Base-by-base conservation (phyloP, 352 stramenopile genomes). In the Globisporangium canariense region DNA sequence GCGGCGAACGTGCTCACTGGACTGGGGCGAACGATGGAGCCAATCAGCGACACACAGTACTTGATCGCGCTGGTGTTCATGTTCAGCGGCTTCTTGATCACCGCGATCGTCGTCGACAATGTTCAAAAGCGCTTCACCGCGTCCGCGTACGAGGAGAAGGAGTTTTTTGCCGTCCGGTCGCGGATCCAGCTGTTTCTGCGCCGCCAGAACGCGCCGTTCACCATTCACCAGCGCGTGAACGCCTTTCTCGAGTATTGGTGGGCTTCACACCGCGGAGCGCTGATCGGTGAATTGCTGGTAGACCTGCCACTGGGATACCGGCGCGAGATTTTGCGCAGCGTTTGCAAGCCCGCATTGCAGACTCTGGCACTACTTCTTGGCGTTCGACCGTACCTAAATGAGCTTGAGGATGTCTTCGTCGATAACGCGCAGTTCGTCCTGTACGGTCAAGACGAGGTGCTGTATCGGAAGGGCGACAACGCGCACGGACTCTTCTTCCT, bases 191-290 rank as follows among this genome's bases (percentile, higher is more conserved):
- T 81, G 4, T 81, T 83, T 66, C 59, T 83, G 50, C 68, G 71
- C 13, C 70, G 75, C 2, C 76, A 83, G 62, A 69, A 78, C 4
- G 73, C 76, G 3, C 74, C 76, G 13, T 64, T 76, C 14, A 51
- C 62, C 13, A 74, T 83, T 51, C 73, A 75, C n/a, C 76, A 75
- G 36, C 76, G 76, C 11, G 76, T 83, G 3, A 79, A 72, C 38
- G 65, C 71, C 36, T 83, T 81, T 28, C 60, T 83, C 14, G 73
- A 81, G 38, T 83, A 78, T 55, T 83, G 76, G 76, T 83, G 76
- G 76, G 74, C 73, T 0, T 73, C 73, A 0, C 76, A 81, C 25
- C 68, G 76, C 9, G 76, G 76, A 32, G 76, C 73, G 1, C 63
- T 79, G 57, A 79, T 83, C 32, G 69, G 71, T 28, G 46, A 77